A percentile compares a stretch with the other conserved stretches of the same genome.
Evolutionary conservation across 2,329 filamentous ascomycete species (phyloP).

Genomic region (Colletotrichum theobromicola): DNA sequence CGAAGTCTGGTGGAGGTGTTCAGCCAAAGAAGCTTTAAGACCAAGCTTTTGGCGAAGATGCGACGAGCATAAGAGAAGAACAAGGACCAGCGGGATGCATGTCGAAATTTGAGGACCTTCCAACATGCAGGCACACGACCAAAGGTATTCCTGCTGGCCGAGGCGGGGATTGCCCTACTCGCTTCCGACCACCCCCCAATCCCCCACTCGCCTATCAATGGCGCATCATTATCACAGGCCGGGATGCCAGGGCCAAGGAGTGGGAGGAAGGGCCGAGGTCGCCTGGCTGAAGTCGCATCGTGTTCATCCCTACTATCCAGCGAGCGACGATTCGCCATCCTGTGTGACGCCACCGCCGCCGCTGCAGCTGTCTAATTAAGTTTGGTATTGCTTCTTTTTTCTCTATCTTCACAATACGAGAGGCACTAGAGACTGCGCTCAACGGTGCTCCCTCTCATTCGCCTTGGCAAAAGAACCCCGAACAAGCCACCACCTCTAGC

Average conservation of each 20-base stretch:
- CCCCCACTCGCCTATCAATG: background rate
- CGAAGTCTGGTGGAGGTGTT: background rate
- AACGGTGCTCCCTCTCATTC: background rate
- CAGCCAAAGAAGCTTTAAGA: background rate
- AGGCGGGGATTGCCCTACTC: background rate
- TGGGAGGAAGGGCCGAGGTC: background rate
- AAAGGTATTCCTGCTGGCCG: background rate
- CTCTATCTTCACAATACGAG: background rate
- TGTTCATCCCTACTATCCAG: background rate
- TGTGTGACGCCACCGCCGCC: background rate
- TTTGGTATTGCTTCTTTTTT: background rate
- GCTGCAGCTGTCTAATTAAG: background rate
- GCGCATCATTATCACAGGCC: slow-evolving; percentile 7
- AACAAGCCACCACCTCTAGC: background rate
- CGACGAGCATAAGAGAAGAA: background rate
- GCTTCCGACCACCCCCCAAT: background rate
- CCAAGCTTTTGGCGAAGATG: background rate
- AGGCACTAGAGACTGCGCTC: background rate
- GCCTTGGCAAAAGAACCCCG: background rate
- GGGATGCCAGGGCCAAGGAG: background rate
- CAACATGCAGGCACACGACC: background rate
- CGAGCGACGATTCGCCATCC: background rate
- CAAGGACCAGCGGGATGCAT: background rate
- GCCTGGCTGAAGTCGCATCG: background rate
- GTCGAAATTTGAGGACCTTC: background rate